These are phyloP conservation scores for Acanthamoeba lenticulata DNA, from an alignment of 208 protist genomes.

Conservation along the genomic window DNA sequence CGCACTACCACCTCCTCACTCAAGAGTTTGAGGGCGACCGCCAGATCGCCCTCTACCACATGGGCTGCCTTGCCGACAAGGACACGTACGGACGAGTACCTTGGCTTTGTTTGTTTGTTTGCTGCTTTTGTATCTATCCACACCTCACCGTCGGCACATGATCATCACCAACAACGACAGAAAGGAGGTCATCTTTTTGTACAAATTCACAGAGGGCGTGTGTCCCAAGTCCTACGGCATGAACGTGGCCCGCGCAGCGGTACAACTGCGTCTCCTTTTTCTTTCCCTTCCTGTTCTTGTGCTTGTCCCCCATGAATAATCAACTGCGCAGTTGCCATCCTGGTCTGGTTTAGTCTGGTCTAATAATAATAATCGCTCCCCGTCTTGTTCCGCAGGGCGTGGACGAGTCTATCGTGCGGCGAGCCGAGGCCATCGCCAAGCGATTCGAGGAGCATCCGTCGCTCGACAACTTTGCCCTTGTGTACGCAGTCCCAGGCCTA, in stretches of 20 bases:
- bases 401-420: conserved; percentile 28
- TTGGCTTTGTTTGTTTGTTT: neutral
- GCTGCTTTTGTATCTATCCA: too few species aligned
- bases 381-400: neutral
- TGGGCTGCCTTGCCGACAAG: conserved; percentile 81
- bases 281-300: neutral
- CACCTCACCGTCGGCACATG: too few species aligned
- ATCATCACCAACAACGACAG: neutral
- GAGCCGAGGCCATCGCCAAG: conserved; percentile 45
- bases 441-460: conserved; percentile 60
- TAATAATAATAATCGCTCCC: too few species aligned
- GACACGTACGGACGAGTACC: neutral
- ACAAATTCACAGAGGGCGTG: conserved; percentile 80
- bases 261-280: neutral
- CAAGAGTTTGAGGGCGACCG: conserved; percentile 65
- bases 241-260: conserved; percentile 80
- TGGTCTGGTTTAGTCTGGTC: too few species aligned
- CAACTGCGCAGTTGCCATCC: too few species aligned
- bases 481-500: neutral
- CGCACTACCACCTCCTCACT: conserved; percentile 97
- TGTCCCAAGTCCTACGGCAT: conserved; percentile 86
- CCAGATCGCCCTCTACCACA: conserved; percentile 75
- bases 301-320: too few species aligned
- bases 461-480: conserved; percentile 16
- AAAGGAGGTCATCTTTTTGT: conserved; percentile 84